These are phyloP conservation scores for Sugiyamaella japonica DNA, from an alignment of 1,139 yeast species.

Conservation along the genomic window DNA sequence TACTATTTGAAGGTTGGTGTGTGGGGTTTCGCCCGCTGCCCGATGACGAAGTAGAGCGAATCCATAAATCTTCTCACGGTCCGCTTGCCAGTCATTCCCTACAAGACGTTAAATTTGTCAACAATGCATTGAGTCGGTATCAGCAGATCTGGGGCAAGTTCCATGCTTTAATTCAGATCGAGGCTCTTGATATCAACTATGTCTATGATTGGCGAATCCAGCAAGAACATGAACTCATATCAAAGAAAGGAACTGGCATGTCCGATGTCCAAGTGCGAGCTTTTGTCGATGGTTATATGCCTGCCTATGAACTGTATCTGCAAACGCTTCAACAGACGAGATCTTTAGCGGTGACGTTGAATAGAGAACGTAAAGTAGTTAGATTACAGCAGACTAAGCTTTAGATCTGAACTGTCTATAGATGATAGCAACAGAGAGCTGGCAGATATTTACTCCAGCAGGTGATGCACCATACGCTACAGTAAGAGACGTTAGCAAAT, in stretches of 20 bases:
- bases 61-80: conserved; percentile 19
- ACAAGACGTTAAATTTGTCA: conserved; percentile 47
- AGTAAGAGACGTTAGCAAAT: no score
- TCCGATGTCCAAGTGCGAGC: conserved; percentile 60
- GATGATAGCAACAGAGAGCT: no score
- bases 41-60: conserved; percentile 35
- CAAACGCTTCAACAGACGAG: conserved; percentile 8
- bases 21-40: conserved; percentile 64
- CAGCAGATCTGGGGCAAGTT: conserved; percentile 57
- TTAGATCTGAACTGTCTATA: background rate
- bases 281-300: conserved; percentile 86
- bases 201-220: conserved; percentile 81
- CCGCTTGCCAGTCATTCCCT: conserved; percentile 32
- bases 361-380: conserved; percentile 14
- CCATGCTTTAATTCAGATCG: conserved; percentile 61
- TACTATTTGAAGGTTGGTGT: conserved; percentile 94
- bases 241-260: conserved; percentile 70
- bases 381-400: conserved; percentile 15
- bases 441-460: no score
- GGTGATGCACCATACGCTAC: no score
- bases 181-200: conserved; percentile 57
- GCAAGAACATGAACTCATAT: conserved; percentile 74
- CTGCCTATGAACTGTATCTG: conserved; percentile 67
- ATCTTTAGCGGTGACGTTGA: conserved; percentile 9
- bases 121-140: conserved; percentile 53